Conservation (phyloP, 1,139 yeast genomes). For the Pneumocystis murina region DNA sequence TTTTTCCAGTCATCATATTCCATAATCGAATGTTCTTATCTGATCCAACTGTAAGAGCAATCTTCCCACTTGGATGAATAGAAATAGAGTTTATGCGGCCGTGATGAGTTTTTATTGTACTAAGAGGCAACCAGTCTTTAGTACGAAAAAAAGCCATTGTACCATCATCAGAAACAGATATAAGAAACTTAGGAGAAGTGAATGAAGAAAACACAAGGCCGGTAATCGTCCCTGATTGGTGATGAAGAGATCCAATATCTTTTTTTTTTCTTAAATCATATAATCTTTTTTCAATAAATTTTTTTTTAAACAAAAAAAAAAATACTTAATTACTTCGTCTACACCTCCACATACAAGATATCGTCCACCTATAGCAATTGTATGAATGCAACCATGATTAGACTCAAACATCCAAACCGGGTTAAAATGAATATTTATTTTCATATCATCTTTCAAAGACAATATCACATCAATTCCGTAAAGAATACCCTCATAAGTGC, state of each 20-base stretch:
- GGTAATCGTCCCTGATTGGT: constrained; percentile 83
- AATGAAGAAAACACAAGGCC: constrained; percentile 53
- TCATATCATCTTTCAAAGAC: constrained; percentile 11
- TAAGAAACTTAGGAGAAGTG: constrained; percentile 23
- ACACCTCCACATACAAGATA: constrained; percentile 88
- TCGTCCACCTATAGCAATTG: constrained; percentile 68
- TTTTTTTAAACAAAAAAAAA: not conserved
- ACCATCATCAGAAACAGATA: constrained; percentile 87
- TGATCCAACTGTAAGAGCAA: constrained; percentile 76
- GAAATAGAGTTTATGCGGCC: constrained; percentile 68
- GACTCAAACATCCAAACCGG: constrained; percentile 95
- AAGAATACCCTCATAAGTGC: constrained; percentile 88
- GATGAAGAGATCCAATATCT: constrained; percentile 78
- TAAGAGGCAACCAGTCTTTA: constrained; percentile 91
- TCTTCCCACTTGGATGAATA: constrained; percentile 83
- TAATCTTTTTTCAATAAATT: constrained; percentile 24
- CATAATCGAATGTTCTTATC: constrained; percentile 77
- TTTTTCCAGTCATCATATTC: constrained; percentile 96
- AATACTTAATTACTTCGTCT: constrained; percentile 72
- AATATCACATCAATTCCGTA: constrained; percentile 60
- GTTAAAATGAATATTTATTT: constrained; percentile 48
- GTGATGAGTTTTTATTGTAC: constrained; percentile 45
- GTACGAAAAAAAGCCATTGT: constrained; percentile 85
- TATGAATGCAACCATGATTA: constrained; percentile 72
- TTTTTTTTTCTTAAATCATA: constrained; percentile 88